Base-by-base conservation (phyloP, 2,329 filamentous ascomycete genomes). In the Paraphaeosphaeria sporulosa region DNA sequence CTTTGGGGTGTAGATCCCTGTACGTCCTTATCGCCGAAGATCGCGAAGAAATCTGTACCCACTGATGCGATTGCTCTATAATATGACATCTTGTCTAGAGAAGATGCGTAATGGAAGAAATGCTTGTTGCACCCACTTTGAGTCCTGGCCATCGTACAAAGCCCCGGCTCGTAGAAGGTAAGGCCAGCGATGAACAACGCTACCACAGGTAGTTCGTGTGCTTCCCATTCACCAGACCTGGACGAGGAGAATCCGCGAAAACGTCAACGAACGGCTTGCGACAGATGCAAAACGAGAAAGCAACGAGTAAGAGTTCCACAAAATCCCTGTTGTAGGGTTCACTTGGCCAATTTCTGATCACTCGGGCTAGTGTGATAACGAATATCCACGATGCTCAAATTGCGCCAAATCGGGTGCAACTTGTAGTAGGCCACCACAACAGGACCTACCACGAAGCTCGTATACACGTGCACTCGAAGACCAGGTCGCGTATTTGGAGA, bases 401-500 rank as follows among this genome's bases (percentile, higher is more conserved):
- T 65, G 60, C 43, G 38, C 58, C 21, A 62, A 52, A 58, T 40
- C 58, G 25, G 52, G 53, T 13, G 30, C 56, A 10, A 56, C 27
- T 5, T 65, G 60, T 36, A 58, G 30, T 34, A 65, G 58, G 19
- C 58, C 61, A 25, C 61, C 58, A 21, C 23, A 47, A 27, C 17
- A 1, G 17, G 55, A 60, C 23, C 40, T 30, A 12, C 54, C 48
- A 46, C 55, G 49, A 23, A 46, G 42, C 38, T 57, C 57, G 4
- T 64, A 64, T 25, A 64, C 62, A 36, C 57, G 53, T 49, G 59
- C 62, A 27, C 59, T 62, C 5, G 62, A 64, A 42, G 57, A 64
- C 30, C 60, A 61, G 27, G 55, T 64, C 17, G 60, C 60, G 25
- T 62, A 46, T 60, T 55, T 62, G 17, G 62, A 64, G 42, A 23